Evolutionary conservation across 257 asterid species (phyloP), one percentile per base, ranked within the genome.

Genomic region (Penstemon eatonii): DNA sequence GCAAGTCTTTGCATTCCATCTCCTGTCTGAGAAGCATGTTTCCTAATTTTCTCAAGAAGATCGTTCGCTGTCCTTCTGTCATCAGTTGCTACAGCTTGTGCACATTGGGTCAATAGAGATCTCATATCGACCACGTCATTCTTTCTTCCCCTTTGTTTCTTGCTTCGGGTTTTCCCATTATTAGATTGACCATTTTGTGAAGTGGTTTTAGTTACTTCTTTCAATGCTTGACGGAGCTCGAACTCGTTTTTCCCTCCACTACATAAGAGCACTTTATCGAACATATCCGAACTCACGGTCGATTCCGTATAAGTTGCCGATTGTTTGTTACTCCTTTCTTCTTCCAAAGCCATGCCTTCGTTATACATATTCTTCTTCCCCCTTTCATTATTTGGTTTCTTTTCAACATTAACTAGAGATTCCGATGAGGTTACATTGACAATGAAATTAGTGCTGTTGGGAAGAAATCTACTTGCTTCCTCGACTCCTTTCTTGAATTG

Each of bases 401-500:
- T 75, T 78, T 78, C 84, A 57, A 60, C 71, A 72, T 85, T 80
- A 45, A 78, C 79, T 38, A 68, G 57, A 44, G 42, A 38, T 43
- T 50, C 43, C 4, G 3, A 25, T 25, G 33, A 25, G 33, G 33
- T 25, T 25, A 25, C 33, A 25, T 25, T 74, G 44, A 61, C 60
- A 15, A 78, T 9, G 62, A 82, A 76, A 15, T 72, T 58, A 69
- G 77, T 75, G 38, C 77, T 78, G 40, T 60, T 56, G 47, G 91
- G 88, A 70, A 87, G 89, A 78, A 87, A 90, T 59, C 76, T 87
- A 61, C 77, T 81, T 33, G 93, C 89, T 77, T 85, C 96, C 79
- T 87, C 92, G 9, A 67, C 76, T 36, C 89, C 95, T 62, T 78
- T 87, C 71, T 74, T 76, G 56, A 85, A 89, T 60, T 87, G 89